These are phyloP conservation scores for Xerocomellus amylosporus DNA, from an alignment of 768 basidiomycete genomes.

Conservation along the genomic window DNA sequence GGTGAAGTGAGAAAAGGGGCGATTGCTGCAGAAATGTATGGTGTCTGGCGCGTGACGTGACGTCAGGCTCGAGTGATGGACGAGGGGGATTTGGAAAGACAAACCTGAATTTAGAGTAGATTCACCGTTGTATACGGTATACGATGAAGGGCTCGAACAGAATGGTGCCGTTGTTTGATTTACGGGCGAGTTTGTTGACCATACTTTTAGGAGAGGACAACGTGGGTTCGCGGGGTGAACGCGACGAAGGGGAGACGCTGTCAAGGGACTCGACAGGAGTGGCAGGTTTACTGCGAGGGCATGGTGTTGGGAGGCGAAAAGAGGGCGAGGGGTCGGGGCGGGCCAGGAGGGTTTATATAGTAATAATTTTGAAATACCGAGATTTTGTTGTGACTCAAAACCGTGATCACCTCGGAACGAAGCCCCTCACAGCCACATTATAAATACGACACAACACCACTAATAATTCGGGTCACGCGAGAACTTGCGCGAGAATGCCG, in stretches of 20 bases:
- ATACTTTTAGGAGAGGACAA: slow-evolving; percentile 48
- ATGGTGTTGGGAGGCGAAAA: slow-evolving; percentile 35
- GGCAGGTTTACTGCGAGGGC: slow-evolving; percentile 32
- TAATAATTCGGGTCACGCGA: slow-evolving; percentile 24
- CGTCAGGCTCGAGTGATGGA: neutral
- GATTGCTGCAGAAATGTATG: slow-evolving; percentile 4
- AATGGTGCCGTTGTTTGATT: slow-evolving; percentile 81
- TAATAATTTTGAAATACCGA: slow-evolving; percentile 30
- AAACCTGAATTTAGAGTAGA: slow-evolving; percentile 13
- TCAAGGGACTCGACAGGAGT: slow-evolving; percentile 7
- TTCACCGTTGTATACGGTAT: slow-evolving; percentile 75
- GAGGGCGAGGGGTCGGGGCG: slow-evolving; percentile 22
- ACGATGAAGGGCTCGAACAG: slow-evolving; percentile 86
- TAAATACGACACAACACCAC: slow-evolving; percentile 23
- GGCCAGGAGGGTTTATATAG: slow-evolving; percentile 44
- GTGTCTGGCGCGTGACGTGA: slow-evolving; percentile 20
- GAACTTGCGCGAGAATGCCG: slow-evolving; percentile 27
- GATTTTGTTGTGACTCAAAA: slow-evolving; percentile 35
- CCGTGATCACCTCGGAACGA: slow-evolving; percentile 29
- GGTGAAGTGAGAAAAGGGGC: slow-evolving; percentile 8
- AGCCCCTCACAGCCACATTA: slow-evolving; percentile 30
- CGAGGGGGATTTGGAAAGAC: slow-evolving; percentile 1
- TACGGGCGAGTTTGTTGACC: slow-evolving; percentile 81
- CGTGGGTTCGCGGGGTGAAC: slow-evolving; percentile 25
- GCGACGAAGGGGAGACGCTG: slow-evolving; percentile 16